These are phyloP conservation scores for Hippophae rhamnoides DNA, from an alignment of 306 rosid genomes.

Conservation along the genomic window DNA sequence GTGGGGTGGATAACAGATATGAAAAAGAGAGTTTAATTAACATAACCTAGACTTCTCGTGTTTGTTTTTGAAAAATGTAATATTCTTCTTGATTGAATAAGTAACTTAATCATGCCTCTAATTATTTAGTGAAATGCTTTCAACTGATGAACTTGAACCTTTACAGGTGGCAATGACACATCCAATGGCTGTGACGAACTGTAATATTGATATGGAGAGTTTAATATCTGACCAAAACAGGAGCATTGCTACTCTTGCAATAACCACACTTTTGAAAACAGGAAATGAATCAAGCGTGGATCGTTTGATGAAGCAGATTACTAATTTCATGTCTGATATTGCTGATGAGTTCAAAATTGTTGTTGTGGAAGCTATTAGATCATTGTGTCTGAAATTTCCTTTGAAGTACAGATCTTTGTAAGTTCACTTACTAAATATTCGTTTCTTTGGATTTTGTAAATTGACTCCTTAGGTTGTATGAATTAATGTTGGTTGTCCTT, in stretches of 20 bases:
- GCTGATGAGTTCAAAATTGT: constrained; percentile 97
- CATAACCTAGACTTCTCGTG: no score
- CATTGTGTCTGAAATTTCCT: constrained; percentile 88
- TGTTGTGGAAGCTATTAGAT: constrained; percentile 95
- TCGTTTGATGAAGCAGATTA: constrained; percentile 95
- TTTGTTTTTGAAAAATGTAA: no score
- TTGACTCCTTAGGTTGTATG: constrained; percentile 7
- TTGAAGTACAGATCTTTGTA: constrained; percentile 89
- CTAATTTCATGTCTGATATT: constrained; percentile 96
- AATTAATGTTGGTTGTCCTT: constrained; percentile 3
- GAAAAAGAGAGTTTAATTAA: no score
- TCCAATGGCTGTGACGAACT: constrained; percentile 98
- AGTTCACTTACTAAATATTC: constrained; percentile 20
- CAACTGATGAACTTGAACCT: constrained; percentile 14
- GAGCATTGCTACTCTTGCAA: constrained; percentile 98
- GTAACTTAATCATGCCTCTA: neutral
- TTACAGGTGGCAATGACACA: constrained; percentile 97
- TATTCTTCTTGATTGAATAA: neutral
- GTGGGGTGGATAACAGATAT: no score
- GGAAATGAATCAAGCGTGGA: constrained; percentile 98
- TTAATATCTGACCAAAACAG: constrained; percentile 91
- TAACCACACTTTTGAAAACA: constrained; percentile 93
- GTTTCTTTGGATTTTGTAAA: neutral
- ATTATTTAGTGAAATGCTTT: neutral
- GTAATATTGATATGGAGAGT: constrained; percentile 98